phyloP scores from a whole-genome alignment of 139 green algal species.

The Ettlia oleoabundans region DNA sequence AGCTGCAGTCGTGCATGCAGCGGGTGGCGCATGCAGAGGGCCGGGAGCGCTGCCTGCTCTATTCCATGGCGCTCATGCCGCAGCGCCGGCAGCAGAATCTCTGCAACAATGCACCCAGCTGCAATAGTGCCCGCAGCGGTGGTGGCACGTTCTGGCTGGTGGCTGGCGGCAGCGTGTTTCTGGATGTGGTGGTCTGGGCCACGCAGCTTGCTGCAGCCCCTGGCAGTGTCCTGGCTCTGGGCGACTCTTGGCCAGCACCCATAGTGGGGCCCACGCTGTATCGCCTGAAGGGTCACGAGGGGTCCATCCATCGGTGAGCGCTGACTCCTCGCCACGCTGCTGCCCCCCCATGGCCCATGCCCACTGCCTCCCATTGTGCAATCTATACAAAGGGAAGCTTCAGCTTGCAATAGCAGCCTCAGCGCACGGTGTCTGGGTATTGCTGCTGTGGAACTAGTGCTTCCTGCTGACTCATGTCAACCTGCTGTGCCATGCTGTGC shows the following conservation, averaged over 20 bases:
- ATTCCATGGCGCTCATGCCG: conserved; percentile 53
- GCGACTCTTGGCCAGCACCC: not conserved
- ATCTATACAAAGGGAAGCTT: too few species aligned
- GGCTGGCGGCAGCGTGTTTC: conserved; percentile 55
- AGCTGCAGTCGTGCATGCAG: not conserved
- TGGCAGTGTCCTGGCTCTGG: too few species aligned
- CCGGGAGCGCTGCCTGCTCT: conserved; percentile 48
- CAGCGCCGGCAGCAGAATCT: not conserved
- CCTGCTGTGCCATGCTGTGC: not conserved
- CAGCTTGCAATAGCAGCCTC: too few species aligned
- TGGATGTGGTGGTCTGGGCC: conserved; percentile 56
- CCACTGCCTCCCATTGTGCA: too few species aligned
- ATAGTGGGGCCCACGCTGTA: conserved; percentile 14
- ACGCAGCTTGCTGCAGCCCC: not conserved
- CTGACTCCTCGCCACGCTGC: too few species aligned
- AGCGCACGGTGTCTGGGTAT: too few species aligned
- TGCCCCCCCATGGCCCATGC: too few species aligned
- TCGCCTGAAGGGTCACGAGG: conserved; percentile 53
- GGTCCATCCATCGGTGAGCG: conserved; percentile 59
- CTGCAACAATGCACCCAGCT: not conserved
- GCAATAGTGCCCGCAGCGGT: not conserved
- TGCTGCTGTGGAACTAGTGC: not conserved
- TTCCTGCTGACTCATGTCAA: not conserved
- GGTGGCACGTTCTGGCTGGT: conserved; percentile 27
- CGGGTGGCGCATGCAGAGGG: conserved; percentile 16